Evolutionary conservation across 345 rosid genomes (phyloP), one percentile per base, ranked within the genome.

Genomic region (Arabis hirsuta): DNA sequence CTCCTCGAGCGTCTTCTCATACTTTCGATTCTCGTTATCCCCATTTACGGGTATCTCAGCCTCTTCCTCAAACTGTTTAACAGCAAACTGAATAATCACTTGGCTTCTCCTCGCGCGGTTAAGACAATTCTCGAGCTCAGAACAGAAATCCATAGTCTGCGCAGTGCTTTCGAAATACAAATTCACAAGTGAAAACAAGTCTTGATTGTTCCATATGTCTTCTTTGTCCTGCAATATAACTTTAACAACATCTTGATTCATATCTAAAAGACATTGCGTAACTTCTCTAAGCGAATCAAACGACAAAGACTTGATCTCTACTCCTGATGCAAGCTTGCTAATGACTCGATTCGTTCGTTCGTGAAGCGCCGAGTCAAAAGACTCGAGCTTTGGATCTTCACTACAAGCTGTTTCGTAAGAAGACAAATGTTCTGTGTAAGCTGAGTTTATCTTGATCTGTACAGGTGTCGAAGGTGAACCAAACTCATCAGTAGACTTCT

Each of bases 191-290:
- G 74, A 77, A 48, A 79, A 87, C 79, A 91, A 79, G 7, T 84
- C 91, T 20, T 72, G 72, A 56, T 84, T 86, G 42, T 82, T 84
- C 97, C 96, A 95, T 68, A 87, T 86, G 65, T 91, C 97, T 39
- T 85, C 79, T 78, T 85, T 83, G 80, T 79, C 55, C 16, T 89
- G 85, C 6, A 91, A 78, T 36, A 95, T 91, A 63, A 91, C 82
- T 54, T 85, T 80, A 53, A 81, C 96, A 14, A 82, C 96, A 42
- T 87, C 99, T 78, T 89, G 96, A 71, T 91, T 88, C 93, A 88
- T 86, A 14, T 87, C 97, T 16, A 91, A 88, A 38, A 95, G 84
- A 57, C 86, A 77, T 16, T 70, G 83, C 0, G 87, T 91, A 24
- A 88, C 91, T 79, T 88, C 96, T 66, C 65, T 82, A 72, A 95